Evolutionary conservation across 2,329 filamentous ascomycete species (phyloP), one percentile per base, ranked within the genome.

Genomic region (Exophiala dermatitidis): DNA sequence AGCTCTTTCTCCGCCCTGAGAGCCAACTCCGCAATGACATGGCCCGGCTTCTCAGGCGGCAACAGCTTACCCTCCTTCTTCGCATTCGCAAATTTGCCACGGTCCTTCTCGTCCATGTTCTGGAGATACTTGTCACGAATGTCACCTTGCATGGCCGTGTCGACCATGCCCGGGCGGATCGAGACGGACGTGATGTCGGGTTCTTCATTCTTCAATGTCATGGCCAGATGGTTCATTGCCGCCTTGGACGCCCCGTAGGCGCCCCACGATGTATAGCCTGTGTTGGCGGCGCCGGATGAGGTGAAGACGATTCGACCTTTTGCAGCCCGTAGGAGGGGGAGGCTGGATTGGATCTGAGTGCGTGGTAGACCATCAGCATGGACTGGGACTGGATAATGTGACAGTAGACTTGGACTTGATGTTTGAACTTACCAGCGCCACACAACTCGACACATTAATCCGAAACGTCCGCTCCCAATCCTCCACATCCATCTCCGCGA

Each of bases 101-200:
- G 74, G 61, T 84, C 78, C 48, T 76, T 74, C 19, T 71, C 70
- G 60, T 80, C 78, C 78, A 88, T 81, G 10, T 70, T 71, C 30
- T 72, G 75, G 5, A 78, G 74, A 68, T 93, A 85, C 53, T 82
- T 79, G 44, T 90, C 83, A 47, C 93, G 77, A 53, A 98, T 80
- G 53, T 86, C 79, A n/a, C 77, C 77, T 68, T 95, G 90, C 90
- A 96, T 96, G 48, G 85, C 85, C 0, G 90, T 96, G 65, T 95
- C 86, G 5, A 94, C 85, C 43, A 87, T 82, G 2, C 90, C 90
- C 0, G 90, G 90, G 3, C 84, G 77, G 33, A 96, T 74, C 0
- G 87, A 77, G 0, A 95, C 71, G 8, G 81, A 83, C 0, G 80
- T 86, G 42, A 95, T 82, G 9, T 83, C 76, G 1, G 85, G 82